phyloP scores from a whole-genome alignment of 2,329 filamentous ascomycete species.

The Cytospora mali region DNA sequence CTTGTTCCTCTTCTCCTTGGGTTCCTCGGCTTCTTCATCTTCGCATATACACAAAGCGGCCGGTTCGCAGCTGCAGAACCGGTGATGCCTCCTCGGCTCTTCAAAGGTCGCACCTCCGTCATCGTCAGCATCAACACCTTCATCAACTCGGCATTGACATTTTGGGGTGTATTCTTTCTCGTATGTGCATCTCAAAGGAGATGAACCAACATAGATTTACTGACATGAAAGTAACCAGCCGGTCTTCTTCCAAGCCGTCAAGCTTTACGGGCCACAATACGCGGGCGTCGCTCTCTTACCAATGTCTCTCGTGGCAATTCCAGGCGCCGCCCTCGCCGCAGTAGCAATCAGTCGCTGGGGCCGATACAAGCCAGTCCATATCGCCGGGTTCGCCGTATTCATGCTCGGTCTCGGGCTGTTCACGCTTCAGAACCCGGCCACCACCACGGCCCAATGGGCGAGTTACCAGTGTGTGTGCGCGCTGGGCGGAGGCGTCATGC shows the following conservation, averaged over 20 bases:
- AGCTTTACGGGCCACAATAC: slow-evolving; percentile 36
- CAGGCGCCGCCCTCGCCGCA: slow-evolving; percentile 34
- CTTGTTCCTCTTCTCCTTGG: slow-evolving; percentile 45
- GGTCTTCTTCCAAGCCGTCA: slow-evolving; percentile 13
- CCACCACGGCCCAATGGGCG: slow-evolving; percentile 42
- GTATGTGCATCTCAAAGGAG: no score
- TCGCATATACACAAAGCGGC: slow-evolving; percentile 21
- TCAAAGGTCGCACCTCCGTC: slow-evolving; percentile 28
- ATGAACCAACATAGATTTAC: no score
- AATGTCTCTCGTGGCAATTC: slow-evolving; percentile 36
- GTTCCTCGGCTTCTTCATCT: slow-evolving; percentile 16
- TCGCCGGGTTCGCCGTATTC: slow-evolving; percentile 42
- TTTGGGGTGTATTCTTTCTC: slow-evolving; percentile 27
- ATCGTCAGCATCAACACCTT: slow-evolving; percentile 22
- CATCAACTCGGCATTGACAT: slow-evolving; percentile 9
- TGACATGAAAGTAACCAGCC: no score
- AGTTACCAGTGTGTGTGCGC: slow-evolving; percentile 44
- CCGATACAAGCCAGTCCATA: slow-evolving; percentile 39
- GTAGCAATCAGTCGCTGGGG: slow-evolving; percentile 39
- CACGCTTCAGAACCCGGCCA: slow-evolving; percentile 39
- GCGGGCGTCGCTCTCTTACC: slow-evolving; percentile 41
- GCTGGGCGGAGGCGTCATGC: slow-evolving; percentile 46
- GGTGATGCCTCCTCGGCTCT: slow-evolving; percentile 31
- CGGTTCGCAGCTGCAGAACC: slow-evolving; percentile 15
- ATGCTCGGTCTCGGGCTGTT: slow-evolving; percentile 47